A percentile compares a stretch with the other conserved stretches of the same genome.
These are phyloP conservation scores for Viridothelium virens DNA, from an alignment of 495 filamentous ascomycete genomes.

Conservation along the genomic window DNA sequence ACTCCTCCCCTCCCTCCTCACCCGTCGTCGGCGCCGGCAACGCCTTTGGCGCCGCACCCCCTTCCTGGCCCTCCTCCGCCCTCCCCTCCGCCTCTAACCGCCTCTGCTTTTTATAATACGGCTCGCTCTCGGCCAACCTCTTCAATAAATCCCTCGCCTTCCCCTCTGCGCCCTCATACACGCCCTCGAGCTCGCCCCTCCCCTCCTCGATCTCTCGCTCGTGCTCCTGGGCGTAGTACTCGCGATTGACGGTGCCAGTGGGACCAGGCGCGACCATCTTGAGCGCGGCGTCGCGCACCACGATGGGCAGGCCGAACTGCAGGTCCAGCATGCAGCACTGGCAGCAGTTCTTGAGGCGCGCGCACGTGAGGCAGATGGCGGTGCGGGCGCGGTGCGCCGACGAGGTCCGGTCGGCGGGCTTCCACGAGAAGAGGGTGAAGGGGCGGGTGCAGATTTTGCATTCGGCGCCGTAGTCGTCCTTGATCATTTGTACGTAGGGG, in stretches of 20 bases:
- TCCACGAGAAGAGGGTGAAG: constrained; percentile 94
- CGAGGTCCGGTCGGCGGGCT: constrained; percentile 59
- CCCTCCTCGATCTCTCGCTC: constrained; percentile 93
- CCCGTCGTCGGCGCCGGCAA: constrained; percentile 29
- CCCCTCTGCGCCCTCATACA: constrained; percentile 95
- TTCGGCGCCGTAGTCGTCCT: constrained; percentile 78
- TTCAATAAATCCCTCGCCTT: constrained; percentile 84
- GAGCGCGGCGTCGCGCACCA: constrained; percentile 89
- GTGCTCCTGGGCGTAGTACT: constrained; percentile 96
- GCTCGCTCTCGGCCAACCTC: constrained; percentile 80
- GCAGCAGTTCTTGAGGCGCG: constrained; percentile 92
- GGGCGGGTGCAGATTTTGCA: constrained; percentile 88
- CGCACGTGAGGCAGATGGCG: constrained; percentile 91
- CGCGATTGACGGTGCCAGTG: constrained; percentile 80
- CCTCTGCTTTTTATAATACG: constrained; percentile 81
- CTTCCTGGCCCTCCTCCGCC: constrained; percentile 43
- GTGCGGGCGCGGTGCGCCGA: constrained; percentile 75
- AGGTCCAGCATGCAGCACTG: constrained; percentile 99
- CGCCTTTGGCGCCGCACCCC: constrained; percentile 40
- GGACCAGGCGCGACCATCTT: constrained; percentile 95
- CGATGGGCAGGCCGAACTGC: constrained; percentile 86
- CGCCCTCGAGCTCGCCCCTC: constrained; percentile 62
- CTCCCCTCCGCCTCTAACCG: constrained; percentile 53
- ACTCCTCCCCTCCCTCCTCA: constrained; percentile 16
- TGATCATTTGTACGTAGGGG: constrained; percentile 97